Percentiles rank a stretch among this genome's conserved stretches.
Conservation (phyloP, 805 yeast species). For the Scheffersomyces amazonensis region DNA sequence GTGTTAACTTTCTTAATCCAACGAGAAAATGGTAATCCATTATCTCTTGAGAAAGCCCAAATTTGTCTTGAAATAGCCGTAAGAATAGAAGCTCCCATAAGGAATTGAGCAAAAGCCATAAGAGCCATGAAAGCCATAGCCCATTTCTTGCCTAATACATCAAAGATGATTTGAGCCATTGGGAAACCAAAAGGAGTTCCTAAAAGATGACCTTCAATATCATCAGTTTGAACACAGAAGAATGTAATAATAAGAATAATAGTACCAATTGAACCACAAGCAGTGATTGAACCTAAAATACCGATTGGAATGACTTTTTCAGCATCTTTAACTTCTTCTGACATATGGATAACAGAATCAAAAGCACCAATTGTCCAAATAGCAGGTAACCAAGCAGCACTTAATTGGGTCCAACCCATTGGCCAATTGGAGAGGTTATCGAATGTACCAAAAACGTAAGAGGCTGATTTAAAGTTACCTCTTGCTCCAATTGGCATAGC, state of each 20-base stretch:
- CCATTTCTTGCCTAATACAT: slow-evolving; percentile 28
- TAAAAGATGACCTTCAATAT: slow-evolving; percentile 16
- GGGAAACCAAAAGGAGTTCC: slow-evolving; percentile 22
- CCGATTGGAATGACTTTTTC: slow-evolving; percentile 27
- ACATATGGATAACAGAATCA: slow-evolving; percentile 31
- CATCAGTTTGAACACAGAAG: slow-evolving; percentile 20
- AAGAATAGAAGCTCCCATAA: slow-evolving; percentile 30
- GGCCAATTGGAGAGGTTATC: slow-evolving; percentile 54
- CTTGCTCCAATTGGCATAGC: slow-evolving; percentile 29
- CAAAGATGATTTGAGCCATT: slow-evolving; percentile 28
- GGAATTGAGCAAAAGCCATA: slow-evolving; percentile 26
- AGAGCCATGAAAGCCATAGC: slow-evolving; percentile 26
- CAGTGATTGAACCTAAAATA: slow-evolving; percentile 24
- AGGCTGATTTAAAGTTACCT: slow-evolving; percentile 42
- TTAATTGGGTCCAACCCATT: slow-evolving; percentile 46
- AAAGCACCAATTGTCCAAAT: slow-evolving; percentile 35
- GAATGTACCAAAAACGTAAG: slow-evolving; percentile 52
- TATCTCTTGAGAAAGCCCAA: slow-evolving; percentile 29
- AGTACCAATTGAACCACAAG: slow-evolving; percentile 24
- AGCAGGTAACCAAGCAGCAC: slow-evolving; percentile 25
- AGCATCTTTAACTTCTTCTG: slow-evolving; percentile 27
- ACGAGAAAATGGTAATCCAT: slow-evolving; percentile 24
- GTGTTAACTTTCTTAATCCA: slow-evolving; percentile 24
- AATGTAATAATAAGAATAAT: slow-evolving; percentile 20
- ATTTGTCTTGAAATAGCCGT: slow-evolving; percentile 27